These are phyloP conservation scores for Chlorella variabilis DNA, from an alignment of 163 green algal species.

Conservation along the genomic window DNA sequence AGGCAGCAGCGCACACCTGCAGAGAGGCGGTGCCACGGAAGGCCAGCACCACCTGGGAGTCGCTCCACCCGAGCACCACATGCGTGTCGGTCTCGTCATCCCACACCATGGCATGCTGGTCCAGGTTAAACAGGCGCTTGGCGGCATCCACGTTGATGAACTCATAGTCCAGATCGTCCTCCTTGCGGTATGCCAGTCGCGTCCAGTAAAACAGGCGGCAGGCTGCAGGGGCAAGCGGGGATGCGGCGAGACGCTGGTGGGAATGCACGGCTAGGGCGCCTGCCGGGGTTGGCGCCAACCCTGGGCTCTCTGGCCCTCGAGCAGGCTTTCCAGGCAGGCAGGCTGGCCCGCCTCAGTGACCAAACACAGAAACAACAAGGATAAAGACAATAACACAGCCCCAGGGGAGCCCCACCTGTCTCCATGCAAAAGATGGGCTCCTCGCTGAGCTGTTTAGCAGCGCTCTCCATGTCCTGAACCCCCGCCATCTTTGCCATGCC, in stretches of 20 bases:
- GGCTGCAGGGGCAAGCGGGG: not conserved
- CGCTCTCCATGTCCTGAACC: not conserved
- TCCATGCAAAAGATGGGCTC: conserved; percentile 38
- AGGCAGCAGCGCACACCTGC: not conserved
- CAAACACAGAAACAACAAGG: too few relatives aligned
- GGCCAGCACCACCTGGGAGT: not conserved
- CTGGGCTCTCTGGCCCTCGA: too few relatives aligned
- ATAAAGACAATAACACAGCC: too few relatives aligned
- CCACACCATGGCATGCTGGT: not conserved
- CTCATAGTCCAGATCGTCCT: not conserved
- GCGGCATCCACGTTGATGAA: not conserved
- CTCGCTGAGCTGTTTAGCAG: not conserved
- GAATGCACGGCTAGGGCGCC: too few relatives aligned
- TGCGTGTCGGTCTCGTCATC: conserved; percentile 29
- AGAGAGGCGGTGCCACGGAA: conserved; percentile 1
- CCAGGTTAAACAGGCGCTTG: not conserved
- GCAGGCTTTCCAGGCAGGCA: too few relatives aligned
- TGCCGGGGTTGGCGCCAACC: too few relatives aligned
- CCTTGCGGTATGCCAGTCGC: conserved; percentile 14
- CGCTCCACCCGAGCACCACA: not conserved
- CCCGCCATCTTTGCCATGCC: not conserved
- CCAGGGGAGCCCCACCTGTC: conserved; percentile 19
- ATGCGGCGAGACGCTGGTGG: not conserved
- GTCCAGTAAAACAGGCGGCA: conserved; percentile 23
- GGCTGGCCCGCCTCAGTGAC: too few relatives aligned